Base-by-base conservation (phyloP, 2,329 filamentous ascomycete species). In the Exophiala viscosa region DNA sequence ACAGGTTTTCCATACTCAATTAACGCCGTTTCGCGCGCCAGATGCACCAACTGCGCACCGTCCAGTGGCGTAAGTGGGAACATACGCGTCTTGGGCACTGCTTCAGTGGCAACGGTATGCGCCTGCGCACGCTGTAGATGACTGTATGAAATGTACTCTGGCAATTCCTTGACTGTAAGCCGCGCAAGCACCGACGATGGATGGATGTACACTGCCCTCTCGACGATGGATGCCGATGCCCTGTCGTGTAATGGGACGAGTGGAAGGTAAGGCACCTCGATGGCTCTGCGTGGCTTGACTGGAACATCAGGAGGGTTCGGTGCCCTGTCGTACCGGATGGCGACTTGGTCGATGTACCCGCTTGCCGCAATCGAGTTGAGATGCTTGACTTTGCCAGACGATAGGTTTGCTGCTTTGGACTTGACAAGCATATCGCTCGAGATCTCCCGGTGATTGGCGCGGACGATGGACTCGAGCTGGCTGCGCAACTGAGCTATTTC, bases 301-400 rank as follows among this genome's bases (percentile, higher is more conserved):
- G 76, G 71, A 48, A 79, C 71, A 56, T 86, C 83, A 1, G 85
- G 84, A 0, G 88, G 87, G 10, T 78, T 79, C 0, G 90, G 88
- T 0, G 89, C 79, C n/a, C 90, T 76, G 69, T 99, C 92, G 3
- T 88, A 89, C 55, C 93, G 88, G 62, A 97, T 90, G 41, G 93
- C 93, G 36, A 99, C 81, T 62, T 96, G 88, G 70, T 99, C 93
- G 64, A 97, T 84, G 73, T 96, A 97, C 1, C 92, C 93, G 0
- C 90, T 87, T 0, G 92, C 89, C 17, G 89, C 84, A 73, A 97
- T 95, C 66, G 96, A 89, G 69, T 95, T 95, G 23, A 99, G 76
- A 1, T 89, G 84, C 42, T 85, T 84, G 23, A 95, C 75, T 65
- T 90, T 86, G 60, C 84, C 86, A 5, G 83, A 73, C 0, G 81